Conservation (phyloP, 106 monocot species). For the Gastrodia elata region DNA sequence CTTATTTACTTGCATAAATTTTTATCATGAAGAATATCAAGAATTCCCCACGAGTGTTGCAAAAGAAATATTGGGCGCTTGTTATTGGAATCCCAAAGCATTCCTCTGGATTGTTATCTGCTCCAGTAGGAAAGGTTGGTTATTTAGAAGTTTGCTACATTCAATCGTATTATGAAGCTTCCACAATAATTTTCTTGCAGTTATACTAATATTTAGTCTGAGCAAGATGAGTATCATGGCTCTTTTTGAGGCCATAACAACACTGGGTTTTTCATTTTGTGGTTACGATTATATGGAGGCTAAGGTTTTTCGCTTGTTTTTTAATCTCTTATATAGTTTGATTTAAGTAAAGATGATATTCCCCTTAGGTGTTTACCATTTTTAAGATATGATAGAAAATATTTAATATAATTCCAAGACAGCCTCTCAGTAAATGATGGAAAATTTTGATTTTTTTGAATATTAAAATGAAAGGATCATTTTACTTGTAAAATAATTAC, state of each 20-base stretch:
- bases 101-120: slow-evolving; percentile 58
- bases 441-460: too few species aligned
- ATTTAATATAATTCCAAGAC: too few species aligned
- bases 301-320: background rate
- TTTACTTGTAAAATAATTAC: too few species aligned
- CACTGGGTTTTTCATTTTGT: background rate
- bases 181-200: background rate
- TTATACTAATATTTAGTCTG: background rate
- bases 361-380: background rate
- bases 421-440: too few species aligned
- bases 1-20: slow-evolving; percentile 4
- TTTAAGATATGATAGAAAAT: too few species aligned
- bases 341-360: background rate
- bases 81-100: slow-evolving; percentile 66
- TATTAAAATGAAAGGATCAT: too few species aligned
- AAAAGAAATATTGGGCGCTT: slow-evolving; percentile 88
- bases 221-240: background rate
- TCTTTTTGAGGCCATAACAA: background rate
- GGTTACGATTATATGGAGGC: background rate
- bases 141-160: background rate
- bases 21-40: slow-evolving; percentile 24
- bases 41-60: slow-evolving; percentile 29
- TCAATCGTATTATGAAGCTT: background rate
- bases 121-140: slow-evolving; percentile 69
- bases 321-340: background rate